Evolutionary conservation across 1,284 basidiomycete genomes (phyloP), one percentile per base, ranked within the genome.

Genomic region (Puccinia horiana): DNA sequence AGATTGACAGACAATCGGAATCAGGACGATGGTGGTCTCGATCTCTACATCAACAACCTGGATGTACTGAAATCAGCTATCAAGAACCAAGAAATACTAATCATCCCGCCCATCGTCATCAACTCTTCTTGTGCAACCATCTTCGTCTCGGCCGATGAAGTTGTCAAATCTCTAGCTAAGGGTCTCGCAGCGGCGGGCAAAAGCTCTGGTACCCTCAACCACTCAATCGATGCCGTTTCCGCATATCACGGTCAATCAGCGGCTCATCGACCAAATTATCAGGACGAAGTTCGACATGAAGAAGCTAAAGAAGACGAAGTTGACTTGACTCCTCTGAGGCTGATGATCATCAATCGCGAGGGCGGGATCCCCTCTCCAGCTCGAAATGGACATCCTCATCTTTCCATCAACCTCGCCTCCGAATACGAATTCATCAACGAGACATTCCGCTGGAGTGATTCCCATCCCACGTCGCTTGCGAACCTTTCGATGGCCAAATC

Each of bases 331-430:
- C 95, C 97, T 0, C 88, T 97, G 82, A 93, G 97, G 32, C 90
- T 99, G 83, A 96, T 99, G 92, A 93, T 99, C 86, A 98, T 99
- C 88, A 98, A 96, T 87, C 92, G 93, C 29, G 94, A 98, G 88
- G 97, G 97, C 29, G 97, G 97, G 44, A 93, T 99, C 2, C 97
- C 97, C 16, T 98, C 96, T 0, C 99, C 98, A 86, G 97, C 97
- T 52, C 93, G 97, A 32, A 91, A 91, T 23, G 97, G 97, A 65
- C 91, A 94, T 84, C 97, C 97, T 23, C 97, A 99, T 88, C 91
- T 99, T 52, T 91, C 96, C 83, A 93, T 99, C 90, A 99, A 99
- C 87, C 90, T 99, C 47, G 90, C 91, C 0, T 94, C 94, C 23
- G 97, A 99, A 87, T 93, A 91, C 86, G 88, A 91, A 58, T 93